Base-by-base conservation (phyloP, 2,329 filamentous ascomycete species). In the Ophiosphaerella korrae region DNA sequence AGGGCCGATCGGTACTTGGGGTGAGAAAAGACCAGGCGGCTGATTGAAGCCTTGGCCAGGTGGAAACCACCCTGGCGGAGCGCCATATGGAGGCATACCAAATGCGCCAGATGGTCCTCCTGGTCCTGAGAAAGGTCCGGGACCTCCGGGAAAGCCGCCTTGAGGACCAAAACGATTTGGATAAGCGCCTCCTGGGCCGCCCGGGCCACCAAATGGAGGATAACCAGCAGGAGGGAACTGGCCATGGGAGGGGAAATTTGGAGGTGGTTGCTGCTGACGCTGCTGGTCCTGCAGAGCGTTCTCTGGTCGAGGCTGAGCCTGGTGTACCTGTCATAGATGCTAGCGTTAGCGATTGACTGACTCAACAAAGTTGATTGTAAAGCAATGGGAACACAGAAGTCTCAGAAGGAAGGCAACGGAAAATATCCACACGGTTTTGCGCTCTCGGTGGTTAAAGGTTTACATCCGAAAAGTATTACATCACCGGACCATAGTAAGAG, bases 391-490 rank as follows among this genome's bases (percentile, higher is more conserved):
- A 44, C 38, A 46, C 31, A 47, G 55, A 55, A 51, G 65, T 60
- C 86, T 96, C 92, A 97, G 92, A 96, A 97, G 92, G 92, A 97
- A 97, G 92, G 92, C 92, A 97, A 96, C 92, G 92, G 92, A 96
- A 67, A 88, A 88, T 85, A 78, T 96, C 92, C 87, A 96, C 92
- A 96, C 80, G 84, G 83, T 81, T 88, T 91, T 96, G 92, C 92
- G 91, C 91, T 89, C 88, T 88, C 89, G 89, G 89, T 88, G 88
- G 86, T 83, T 68, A 84, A 84, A 81, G 84, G 83, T 95, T 96
- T 90, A 94, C 90, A 96, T 96, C 92, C 92, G 92, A 84, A 72
- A 48, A 88, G 90, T 96, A 79, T 79, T 94, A 95, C 90, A 91
- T 96, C 92, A 96, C 85, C 67, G 75, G 78, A 79, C 62, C 55